Evolutionary conservation across 768 basidiomycete species (phyloP), one percentile per base, ranked within the genome.

Genomic region (Tulasnella calospora): DNA sequence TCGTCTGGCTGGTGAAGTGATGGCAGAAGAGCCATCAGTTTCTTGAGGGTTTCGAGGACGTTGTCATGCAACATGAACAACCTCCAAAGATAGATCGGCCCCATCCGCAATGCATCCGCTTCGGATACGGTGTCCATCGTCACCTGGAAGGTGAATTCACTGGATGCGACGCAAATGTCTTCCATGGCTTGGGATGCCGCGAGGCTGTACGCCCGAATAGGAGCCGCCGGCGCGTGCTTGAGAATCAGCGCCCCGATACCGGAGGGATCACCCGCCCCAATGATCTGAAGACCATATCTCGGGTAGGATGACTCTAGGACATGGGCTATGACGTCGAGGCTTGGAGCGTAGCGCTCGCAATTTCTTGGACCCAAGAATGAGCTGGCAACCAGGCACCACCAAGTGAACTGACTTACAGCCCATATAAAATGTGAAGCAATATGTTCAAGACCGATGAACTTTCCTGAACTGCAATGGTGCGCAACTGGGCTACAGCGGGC

Each of bases 31-130:
- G 51, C 21, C 41, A 95, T 86, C 23, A 94, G 88, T 40, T 92
- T 89, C 83, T 94, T 95, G 51, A 95, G 87, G 13, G 93, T 92
- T 78, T 94, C 94, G 5, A 89, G 86, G 40, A 94, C 91, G 15
- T 93, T 93, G 81, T 93, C 90, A 81, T 95, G 94, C 38, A 95
- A 85, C 82, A 92, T 93, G 83, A 94, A 94, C 41, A 95, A 87
- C 38, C 91, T 89, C 81, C 92, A 94, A 80, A 95, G 85, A 81
- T 95, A 95, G 27, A 89, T 84, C 3, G 94, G 88, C 10, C 93
- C 93, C 73, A 95, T 94, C 67, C 86, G 87, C 70, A 87, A 85
- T 6, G 89, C 91, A 84, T 90, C 87, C 69, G 90, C 90, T 82
- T 95, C 94, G 5, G 91, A 89, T 71, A 95, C 84, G 0, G 88